These are phyloP conservation scores for Torulaspora delbrueckii DNA, from an alignment of 805 yeast species.

Conservation along the genomic window DNA sequence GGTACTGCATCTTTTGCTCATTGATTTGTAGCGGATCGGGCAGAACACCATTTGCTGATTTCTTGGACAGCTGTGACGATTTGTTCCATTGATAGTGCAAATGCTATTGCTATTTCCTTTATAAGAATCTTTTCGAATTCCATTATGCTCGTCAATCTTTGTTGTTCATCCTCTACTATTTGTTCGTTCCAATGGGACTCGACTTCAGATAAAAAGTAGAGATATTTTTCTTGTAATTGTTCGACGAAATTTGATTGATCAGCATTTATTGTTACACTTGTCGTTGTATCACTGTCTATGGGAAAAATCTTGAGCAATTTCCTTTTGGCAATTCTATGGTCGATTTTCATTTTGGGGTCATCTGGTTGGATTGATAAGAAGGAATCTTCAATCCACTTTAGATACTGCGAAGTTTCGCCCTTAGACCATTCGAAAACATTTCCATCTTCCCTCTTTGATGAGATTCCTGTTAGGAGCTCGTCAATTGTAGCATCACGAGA, in stretches of 20 bases:
- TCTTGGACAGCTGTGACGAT: constrained; percentile 11
- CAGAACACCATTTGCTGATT: constrained; percentile 11
- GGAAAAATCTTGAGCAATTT: constrained; percentile 30
- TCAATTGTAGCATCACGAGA: constrained; percentile 9
- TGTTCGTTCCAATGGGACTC: constrained; percentile 5
- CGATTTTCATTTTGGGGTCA: constrained; percentile 21
- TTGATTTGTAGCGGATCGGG: neutral
- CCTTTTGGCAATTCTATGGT: constrained; percentile 30
- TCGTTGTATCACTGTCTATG: constrained; percentile 8
- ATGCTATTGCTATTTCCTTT: constrained; percentile 13
- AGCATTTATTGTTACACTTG: neutral
- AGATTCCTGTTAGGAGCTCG: constrained; percentile 9
- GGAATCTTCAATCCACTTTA: constrained; percentile 29
- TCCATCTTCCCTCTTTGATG: constrained; percentile 1
- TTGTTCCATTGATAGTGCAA: constrained; percentile 16
- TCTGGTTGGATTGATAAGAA: constrained; percentile 19
- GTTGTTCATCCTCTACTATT: neutral
- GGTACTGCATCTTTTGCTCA: neutral
- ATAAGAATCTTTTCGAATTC: constrained; percentile 17
- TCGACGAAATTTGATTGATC: constrained; percentile 16
- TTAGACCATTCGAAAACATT: constrained; percentile 21
- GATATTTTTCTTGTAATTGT: constrained; percentile 26
- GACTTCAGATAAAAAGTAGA: constrained; percentile 12
- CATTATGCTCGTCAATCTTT: constrained; percentile 6
- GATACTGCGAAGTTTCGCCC: constrained; percentile 20